Base-by-base conservation (phyloP, 768 basidiomycete species). In the Neoboletus brunneissimus region DNA sequence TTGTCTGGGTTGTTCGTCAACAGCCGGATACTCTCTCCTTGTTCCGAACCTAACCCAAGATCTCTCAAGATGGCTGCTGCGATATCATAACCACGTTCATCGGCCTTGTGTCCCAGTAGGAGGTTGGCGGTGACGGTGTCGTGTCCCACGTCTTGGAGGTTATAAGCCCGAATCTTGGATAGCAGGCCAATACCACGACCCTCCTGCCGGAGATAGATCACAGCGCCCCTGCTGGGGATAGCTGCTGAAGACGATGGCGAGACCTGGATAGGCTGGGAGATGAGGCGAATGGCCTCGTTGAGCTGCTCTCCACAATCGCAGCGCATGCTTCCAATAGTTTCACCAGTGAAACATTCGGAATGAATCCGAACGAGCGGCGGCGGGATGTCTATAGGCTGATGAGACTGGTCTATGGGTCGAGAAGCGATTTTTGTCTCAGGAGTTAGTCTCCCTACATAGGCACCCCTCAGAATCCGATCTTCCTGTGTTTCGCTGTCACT, bases 1-100 rank as follows among this genome's bases (percentile, higher is more conserved):
- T 99, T 99, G 74, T 95, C 95, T 11, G 97, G 97, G 73, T 99
- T 99, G 74, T 99, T 99, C 56, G 97, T 99, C 73, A 99, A 75
- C 61, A 98, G 75, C 54, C 89, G 77, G 51, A 95, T 82, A 44
- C 84, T 83, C 65, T 82, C 81, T 58, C 73, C 77, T 50, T 70
- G 51, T 57, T 81, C 80, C 23, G 73, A 75, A 8, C 84, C 89
- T 15, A 98, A 74, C 8, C 88, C 89, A 2, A 98, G 77, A 72
- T 99, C 97, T 5, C 85, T 82, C 59, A 98, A 71, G 60, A 98
- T 98, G 29, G 89, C 94, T 9, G 79, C 88, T 1, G 97, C 97
- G 56, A 98, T 79, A 61, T 89, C 93, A 73, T 98, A 99, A 23
- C 87, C 87, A 34, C 97, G 83, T 72, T 96, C 91, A 69, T 99